These are phyloP conservation scores for Lupinus albus DNA, from an alignment of 306 rosid species.

Conservation along the genomic window DNA sequence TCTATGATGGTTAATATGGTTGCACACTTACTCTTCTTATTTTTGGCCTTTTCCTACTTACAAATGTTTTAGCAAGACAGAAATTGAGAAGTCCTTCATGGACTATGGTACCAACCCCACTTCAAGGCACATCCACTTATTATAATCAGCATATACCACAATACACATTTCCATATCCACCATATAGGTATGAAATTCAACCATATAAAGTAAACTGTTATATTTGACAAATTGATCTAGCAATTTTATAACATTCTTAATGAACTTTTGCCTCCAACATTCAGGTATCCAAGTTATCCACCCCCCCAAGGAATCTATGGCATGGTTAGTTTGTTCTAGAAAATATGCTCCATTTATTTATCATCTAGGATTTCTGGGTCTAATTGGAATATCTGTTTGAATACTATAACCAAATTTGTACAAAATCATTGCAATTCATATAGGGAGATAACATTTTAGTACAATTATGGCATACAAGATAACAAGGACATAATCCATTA, in stretches of 20 bases:
- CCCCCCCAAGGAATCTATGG: slow-evolving; percentile 53
- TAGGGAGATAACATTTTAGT: background rate
- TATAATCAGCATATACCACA: slow-evolving; percentile 55
- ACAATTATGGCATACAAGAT: background rate
- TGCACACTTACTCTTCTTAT: background rate
- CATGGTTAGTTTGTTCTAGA: slow-evolving; percentile 49
- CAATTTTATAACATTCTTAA: slow-evolving; percentile 28
- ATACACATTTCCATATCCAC: slow-evolving; percentile 45
- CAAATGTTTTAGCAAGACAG: slow-evolving; percentile 44
- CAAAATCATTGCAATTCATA: slow-evolving; percentile 18
- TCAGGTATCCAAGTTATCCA: slow-evolving; percentile 62
- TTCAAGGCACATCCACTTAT: slow-evolving; percentile 47
- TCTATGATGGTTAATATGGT: slow-evolving; percentile 26
- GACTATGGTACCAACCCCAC: slow-evolving; percentile 44
- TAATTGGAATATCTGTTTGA: background rate
- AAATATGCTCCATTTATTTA: slow-evolving; percentile 9
- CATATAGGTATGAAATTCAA: slow-evolving; percentile 52
- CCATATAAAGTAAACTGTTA: background rate
- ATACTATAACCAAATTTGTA: background rate
- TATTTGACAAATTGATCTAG: slow-evolving; percentile 14
- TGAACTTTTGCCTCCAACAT: slow-evolving; percentile 23
- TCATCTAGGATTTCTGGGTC: background rate
- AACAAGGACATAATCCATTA: background rate
- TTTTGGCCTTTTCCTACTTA: slow-evolving; percentile 9
- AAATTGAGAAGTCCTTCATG: slow-evolving; percentile 49